Evolutionary conservation across 2,329 filamentous ascomycete species (phyloP), one percentile per base, ranked within the genome.

Genomic region (Alternaria panax): DNA sequence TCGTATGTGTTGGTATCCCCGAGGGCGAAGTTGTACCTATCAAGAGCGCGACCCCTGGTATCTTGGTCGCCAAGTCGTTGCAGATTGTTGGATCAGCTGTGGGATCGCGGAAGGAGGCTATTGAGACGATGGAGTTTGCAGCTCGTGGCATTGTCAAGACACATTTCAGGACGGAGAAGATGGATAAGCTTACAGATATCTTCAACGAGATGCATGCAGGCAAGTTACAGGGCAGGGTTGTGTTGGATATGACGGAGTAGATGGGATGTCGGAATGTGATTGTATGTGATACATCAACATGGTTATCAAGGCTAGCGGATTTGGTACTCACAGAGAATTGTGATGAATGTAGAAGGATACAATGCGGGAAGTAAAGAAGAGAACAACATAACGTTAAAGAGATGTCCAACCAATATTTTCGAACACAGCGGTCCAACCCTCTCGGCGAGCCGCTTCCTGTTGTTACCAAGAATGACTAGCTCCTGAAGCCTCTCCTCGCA

Each of bases 51-150:
- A 70, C 66, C 52, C 80, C 82, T 7, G 74, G 78, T 9, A 45
- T 79, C 14, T 58, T 84, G 51, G 71, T 83, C 2, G 77, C 71
- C 3, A 82, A 81, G 70, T 76, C 76, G 36, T 64, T 80, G 59
- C 77, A 70, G 51, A 79, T 84, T 67, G 76, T 82, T 2, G 82
- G 82, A 3, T 74, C 76, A 4, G 80, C 82, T 25, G 82, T 84
- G 0, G 82, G 82, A 7, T 74, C 78, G 58, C 69, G 82, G 27
- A 79, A 76, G 60, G 82, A 84, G 57, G 82, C 82, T 14, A 82
- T 83, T 59, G 82, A 84, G 73, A 79, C 80, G 24, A 63, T 84
- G 66, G 78, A 82, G 22, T 78, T 84, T 67, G 81, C 81, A 8
- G 69, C 68, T 0, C 67, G 75, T 14, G 74, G 74, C 0, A 62